phyloP scores from a whole-genome alignment of 495 filamentous ascomycete genomes.

The Neurospora sp. region DNA sequence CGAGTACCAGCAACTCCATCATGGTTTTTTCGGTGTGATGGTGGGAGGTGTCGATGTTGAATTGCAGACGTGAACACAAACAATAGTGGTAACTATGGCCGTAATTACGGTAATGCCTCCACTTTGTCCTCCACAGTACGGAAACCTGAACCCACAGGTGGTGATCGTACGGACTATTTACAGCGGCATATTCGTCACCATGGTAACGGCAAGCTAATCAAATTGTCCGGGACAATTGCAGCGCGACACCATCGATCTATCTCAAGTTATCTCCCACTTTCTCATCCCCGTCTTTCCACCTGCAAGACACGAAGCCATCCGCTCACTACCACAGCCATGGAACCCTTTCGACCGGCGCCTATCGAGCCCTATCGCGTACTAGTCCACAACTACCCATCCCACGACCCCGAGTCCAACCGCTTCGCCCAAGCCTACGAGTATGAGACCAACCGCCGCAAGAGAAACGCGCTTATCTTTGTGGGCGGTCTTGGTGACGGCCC shows the following conservation, averaged over 20 bases:
- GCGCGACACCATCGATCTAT: neutral
- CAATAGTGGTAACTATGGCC: neutral
- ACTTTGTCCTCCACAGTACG: neutral
- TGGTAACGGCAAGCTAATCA: neutral
- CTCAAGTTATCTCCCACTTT: neutral
- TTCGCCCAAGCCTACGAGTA: neutral
- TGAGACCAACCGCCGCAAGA: constrained; percentile 5
- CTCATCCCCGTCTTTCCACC: neutral
- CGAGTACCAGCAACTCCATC: neutral
- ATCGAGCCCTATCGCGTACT: neutral
- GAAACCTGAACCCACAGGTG: neutral
- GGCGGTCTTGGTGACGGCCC: constrained; percentile 77
- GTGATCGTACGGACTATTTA: neutral
- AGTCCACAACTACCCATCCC: neutral
- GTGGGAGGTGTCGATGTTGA: neutral
- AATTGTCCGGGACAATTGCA: neutral
- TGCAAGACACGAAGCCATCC: neutral
- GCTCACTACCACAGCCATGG: neutral
- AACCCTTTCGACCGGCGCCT: neutral
- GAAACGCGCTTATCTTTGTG: constrained; percentile 71
- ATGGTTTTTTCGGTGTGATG: neutral
- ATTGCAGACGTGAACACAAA: neutral
- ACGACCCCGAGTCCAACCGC: neutral
- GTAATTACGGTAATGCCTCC: neutral
- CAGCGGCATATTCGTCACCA: neutral